These are phyloP conservation scores for Mortierella sp. DNA, from an alignment of 371 early-diverging fungal genomes.

Conservation along the genomic window DNA sequence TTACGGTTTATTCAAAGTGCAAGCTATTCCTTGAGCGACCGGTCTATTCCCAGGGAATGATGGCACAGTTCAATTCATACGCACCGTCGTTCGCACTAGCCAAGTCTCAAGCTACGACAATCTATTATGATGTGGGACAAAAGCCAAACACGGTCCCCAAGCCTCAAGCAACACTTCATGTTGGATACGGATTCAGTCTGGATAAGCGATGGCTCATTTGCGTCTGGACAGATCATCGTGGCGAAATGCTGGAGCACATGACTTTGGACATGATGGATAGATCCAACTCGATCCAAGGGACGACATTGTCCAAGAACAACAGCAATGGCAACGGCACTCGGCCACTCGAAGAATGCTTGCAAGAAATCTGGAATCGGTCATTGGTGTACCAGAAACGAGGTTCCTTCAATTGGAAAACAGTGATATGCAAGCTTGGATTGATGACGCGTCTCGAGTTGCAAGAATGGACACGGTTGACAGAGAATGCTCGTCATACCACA, in stretches of 20 bases:
- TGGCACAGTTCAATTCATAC: conserved; percentile 56
- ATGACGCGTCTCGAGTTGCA: conserved; percentile 32
- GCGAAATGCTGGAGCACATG: conserved; percentile 63
- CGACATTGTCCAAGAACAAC: neutral
- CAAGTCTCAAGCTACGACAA: conserved; percentile 55
- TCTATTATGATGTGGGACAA: conserved; percentile 54
- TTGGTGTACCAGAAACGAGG: conserved; percentile 46
- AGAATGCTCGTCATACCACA: conserved; percentile 48
- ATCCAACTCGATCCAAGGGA: neutral
- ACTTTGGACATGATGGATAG: conserved; percentile 24
- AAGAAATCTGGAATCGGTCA: conserved; percentile 45
- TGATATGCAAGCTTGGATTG: conserved; percentile 39
- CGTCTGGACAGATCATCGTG: conserved; percentile 71
- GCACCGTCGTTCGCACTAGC: conserved; percentile 66
- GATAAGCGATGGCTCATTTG: conserved; percentile 66
- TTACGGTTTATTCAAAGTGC: conserved; percentile 70
- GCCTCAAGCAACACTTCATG: conserved; percentile 56
- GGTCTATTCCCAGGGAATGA: conserved; percentile 31
- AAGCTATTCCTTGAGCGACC: conserved; percentile 55
- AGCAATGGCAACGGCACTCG: conserved; percentile 1
- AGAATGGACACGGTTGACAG: conserved; percentile 57
- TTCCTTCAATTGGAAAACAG: conserved; percentile 47
- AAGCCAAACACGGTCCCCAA: conserved; percentile 47
- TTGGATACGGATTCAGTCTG: conserved; percentile 67
- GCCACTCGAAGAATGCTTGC: conserved; percentile 10